These are phyloP conservation scores for Teratosphaeria zuluensis DNA, from an alignment of 2,329 filamentous ascomycete genomes.

Conservation along the genomic window DNA sequence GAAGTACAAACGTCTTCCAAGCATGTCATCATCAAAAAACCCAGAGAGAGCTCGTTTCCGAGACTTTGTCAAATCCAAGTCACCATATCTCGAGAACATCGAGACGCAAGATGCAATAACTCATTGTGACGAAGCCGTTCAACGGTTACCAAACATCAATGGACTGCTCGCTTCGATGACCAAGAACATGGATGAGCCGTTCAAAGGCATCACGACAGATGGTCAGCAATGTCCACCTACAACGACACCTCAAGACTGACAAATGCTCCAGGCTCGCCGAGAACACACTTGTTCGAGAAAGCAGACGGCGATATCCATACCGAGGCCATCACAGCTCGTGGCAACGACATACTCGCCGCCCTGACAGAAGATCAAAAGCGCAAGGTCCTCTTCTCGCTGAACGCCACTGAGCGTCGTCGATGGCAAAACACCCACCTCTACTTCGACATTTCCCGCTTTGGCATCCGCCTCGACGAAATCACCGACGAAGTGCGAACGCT, in stretches of 20 bases:
- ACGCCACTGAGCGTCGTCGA: constrained; percentile 62
- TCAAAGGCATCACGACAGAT: constrained; percentile 59
- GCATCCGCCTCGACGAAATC: constrained; percentile 60
- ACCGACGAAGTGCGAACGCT: constrained; percentile 34
- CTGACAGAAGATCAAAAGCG: constrained; percentile 39
- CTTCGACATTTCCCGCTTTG: constrained; percentile 48
- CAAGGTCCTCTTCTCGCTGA: constrained; percentile 50
- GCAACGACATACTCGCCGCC: constrained; percentile 42
- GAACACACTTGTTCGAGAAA: constrained; percentile 24
- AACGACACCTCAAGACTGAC: constrained; percentile 1
- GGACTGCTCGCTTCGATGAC: constrained; percentile 8
- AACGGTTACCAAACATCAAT: constrained; percentile 14
- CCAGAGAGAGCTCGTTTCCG: not conserved
- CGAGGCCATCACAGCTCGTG: constrained; percentile 4
- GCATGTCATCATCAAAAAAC: not conserved
- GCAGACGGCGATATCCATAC: constrained; percentile 58
- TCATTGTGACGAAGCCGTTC: constrained; percentile 10
- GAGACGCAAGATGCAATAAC: not conserved
- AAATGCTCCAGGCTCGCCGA: constrained; percentile 11
- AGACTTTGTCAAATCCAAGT: not conserved
- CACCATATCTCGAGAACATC: not conserved
- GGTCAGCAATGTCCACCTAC: constrained; percentile 33
- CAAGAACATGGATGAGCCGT: constrained; percentile 47
- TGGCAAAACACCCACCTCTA: constrained; percentile 67
- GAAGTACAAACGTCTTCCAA: not conserved